Conservation (phyloP, 208 protist species). For the Crithidia expoeki region DNA sequence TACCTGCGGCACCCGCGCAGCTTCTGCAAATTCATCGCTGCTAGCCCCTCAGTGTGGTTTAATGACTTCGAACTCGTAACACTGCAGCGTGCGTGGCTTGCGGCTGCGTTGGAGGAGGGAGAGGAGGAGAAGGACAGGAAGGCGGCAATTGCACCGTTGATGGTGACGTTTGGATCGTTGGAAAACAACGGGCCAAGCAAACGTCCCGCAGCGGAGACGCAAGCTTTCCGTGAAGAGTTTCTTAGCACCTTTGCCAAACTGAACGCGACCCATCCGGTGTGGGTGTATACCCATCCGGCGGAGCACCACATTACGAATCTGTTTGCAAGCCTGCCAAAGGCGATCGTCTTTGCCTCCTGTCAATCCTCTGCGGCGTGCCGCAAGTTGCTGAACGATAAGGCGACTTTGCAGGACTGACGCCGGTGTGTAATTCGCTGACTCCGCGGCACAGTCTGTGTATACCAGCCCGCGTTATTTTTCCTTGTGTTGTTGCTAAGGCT, state of each 20-base stretch:
- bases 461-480: too few species aligned
- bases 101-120: neutral
- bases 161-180: conserved; percentile 22
- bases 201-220: conserved; percentile 6
- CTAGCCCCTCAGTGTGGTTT: conserved; percentile 25
- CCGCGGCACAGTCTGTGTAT: too few species aligned
- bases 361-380: conserved; percentile 8
- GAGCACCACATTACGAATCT: conserved; percentile 30
- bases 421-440: too few species aligned
- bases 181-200: conserved; percentile 17
- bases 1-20: conserved; percentile 18
- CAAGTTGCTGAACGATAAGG: conserved; percentile 14
- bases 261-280: conserved; percentile 8
- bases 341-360: conserved; percentile 19
- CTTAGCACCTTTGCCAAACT: neutral
- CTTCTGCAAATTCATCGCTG: conserved; percentile 19
- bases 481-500: too few species aligned
- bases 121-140: neutral
- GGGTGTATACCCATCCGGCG: conserved; percentile 15
- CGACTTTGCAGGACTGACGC: neutral
- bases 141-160: conserved; percentile 4
- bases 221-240: conserved; percentile 7
- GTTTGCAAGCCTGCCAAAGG: conserved; percentile 20
- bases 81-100: conserved; percentile 3
- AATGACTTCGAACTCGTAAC: conserved; percentile 16